Evolutionary conservation across 768 basidiomycete species (phyloP).

Genomic region (Amylocystis lapponica): DNA sequence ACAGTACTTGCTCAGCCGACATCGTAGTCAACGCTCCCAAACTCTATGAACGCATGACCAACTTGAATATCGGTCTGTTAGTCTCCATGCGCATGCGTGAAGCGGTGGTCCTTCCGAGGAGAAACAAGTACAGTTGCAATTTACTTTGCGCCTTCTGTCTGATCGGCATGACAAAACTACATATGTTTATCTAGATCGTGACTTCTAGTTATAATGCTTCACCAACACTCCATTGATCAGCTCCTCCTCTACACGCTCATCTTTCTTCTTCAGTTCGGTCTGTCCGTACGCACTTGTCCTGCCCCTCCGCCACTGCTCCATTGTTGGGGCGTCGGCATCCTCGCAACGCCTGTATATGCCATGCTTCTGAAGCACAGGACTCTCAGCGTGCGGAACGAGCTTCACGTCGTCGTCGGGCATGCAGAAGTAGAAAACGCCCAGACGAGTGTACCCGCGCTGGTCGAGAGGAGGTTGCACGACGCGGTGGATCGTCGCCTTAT

Average conservation of each 20-base stretch:
- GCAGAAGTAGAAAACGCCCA: slow-evolving; percentile 31
- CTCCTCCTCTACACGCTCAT: slow-evolving; percentile 27
- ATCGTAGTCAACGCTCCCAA: no score
- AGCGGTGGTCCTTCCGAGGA: no score
- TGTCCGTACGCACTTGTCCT: slow-evolving; percentile 26
- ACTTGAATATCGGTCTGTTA: no score
- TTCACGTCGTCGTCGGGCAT: slow-evolving; percentile 26
- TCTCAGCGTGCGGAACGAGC: slow-evolving; percentile 24
- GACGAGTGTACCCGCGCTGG: slow-evolving; percentile 27
- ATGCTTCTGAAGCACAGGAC: slow-evolving; percentile 26
- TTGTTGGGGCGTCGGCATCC: slow-evolving; percentile 22
- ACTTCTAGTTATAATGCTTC: slow-evolving; percentile 27
- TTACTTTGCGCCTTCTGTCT: no score
- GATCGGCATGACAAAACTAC: no score
- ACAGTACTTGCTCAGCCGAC: no score
- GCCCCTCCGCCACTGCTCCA: slow-evolving; percentile 27
- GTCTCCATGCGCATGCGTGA: no score
- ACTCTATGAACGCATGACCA: no score
- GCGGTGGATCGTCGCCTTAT: slow-evolving; percentile 31
- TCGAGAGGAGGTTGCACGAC: slow-evolving; percentile 30
- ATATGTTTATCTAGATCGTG: no score
- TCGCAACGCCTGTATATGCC: slow-evolving; percentile 23
- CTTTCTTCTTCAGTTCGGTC: slow-evolving; percentile 22
- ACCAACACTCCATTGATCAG: slow-evolving; percentile 28
- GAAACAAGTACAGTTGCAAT: no score